phyloP scores from a whole-genome alignment of 345 rosid species.

The Mallotus nudiflorus region DNA sequence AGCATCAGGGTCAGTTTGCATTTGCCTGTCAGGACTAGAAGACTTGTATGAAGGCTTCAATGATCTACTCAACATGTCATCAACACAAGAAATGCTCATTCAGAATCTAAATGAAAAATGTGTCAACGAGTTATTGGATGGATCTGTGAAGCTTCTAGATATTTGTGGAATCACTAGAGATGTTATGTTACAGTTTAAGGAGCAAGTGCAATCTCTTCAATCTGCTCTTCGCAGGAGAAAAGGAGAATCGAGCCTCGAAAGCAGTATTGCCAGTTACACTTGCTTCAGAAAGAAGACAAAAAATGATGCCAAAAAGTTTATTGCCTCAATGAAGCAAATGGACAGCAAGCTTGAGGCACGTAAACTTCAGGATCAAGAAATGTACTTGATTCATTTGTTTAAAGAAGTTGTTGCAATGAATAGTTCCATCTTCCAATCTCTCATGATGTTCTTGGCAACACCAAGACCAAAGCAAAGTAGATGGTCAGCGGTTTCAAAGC shows the following conservation, averaged over 20 bases:
- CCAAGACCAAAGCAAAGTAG: conserved; percentile 37
- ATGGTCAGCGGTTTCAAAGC: conserved; percentile 53
- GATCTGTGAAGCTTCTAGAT: conserved; percentile 58
- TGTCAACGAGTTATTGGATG: conserved; percentile 55
- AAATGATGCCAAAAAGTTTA: conserved; percentile 51
- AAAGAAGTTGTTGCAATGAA: conserved; percentile 40
- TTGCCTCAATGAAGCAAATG: conserved; percentile 49
- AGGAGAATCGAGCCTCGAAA: conserved; percentile 36
- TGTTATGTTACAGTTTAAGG: conserved; percentile 45
- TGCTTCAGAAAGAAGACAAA: conserved; percentile 54
- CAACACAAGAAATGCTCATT: conserved; percentile 52
- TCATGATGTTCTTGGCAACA: conserved; percentile 44
- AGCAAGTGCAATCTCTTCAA: conserved; percentile 52
- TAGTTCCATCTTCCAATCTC: conserved; percentile 42
- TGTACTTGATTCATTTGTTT: conserved; percentile 43
- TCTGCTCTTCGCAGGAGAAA: conserved; percentile 61
- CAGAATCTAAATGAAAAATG: conserved; percentile 30
- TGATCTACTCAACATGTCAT: conserved; percentile 56
- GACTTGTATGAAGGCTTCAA: conserved; percentile 45
- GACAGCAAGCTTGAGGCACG: conserved; percentile 23
- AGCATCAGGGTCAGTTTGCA: conserved; percentile 36
- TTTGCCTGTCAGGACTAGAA: conserved; percentile 42
- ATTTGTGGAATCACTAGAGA: conserved; percentile 58
- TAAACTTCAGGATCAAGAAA: conserved; percentile 25
- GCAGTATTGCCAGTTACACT: conserved; percentile 24